Evolutionary conservation across 2,329 filamentous ascomycete species (phyloP).

Genomic region (Anthostomella pinea): DNA sequence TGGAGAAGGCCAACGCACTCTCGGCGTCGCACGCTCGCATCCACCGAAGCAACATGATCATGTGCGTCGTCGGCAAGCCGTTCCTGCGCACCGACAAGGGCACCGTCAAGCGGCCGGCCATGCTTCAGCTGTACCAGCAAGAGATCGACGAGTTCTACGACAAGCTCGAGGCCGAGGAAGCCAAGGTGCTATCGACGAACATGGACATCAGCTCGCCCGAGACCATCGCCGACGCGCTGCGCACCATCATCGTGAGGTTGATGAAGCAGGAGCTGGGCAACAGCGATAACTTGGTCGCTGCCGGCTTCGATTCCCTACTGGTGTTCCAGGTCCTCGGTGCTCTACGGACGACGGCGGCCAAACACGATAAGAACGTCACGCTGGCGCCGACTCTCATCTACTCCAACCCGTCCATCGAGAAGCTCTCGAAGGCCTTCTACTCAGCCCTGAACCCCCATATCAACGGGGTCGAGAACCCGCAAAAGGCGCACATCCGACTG

Average conservation of each 20-base stretch:
- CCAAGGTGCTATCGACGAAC: conserved; percentile 16
- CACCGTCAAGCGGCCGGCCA: conserved; percentile 25
- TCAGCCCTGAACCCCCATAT: conserved; percentile 19
- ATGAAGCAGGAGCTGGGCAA: conserved; percentile 19
- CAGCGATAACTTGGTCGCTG: conserved; percentile 24
- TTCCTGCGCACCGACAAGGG: conserved; percentile 28
- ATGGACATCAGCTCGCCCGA: conserved; percentile 17
- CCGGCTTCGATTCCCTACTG: conserved; percentile 37
- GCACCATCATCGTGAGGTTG: conserved; percentile 15
- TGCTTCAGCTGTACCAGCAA: conserved; percentile 20
- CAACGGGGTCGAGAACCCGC: conserved; percentile 9
- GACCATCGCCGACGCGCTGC: conserved; percentile 15
- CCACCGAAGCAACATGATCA: conserved; percentile 22
- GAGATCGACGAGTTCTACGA: conserved; percentile 27
- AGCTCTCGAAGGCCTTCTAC: conserved; percentile 32
- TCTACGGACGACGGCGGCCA: conserved; percentile 32
- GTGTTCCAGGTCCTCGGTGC: conserved; percentile 34
- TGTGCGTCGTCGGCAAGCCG: conserved; percentile 23
- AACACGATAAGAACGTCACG: conserved; percentile 21
- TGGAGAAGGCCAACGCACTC: conserved; percentile 21
- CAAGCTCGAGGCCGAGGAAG: conserved; percentile 19
- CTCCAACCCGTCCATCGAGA: conserved; percentile 32
- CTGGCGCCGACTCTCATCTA: conserved; percentile 38
- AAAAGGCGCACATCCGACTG: conserved; percentile 17
- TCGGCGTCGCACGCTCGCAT: conserved; percentile 21